A percentile compares a stretch with the other conserved stretches of the same genome.
Conservation (phyloP, 2,329 filamentous ascomycete genomes). For the Aureobasidium sp. region DNA sequence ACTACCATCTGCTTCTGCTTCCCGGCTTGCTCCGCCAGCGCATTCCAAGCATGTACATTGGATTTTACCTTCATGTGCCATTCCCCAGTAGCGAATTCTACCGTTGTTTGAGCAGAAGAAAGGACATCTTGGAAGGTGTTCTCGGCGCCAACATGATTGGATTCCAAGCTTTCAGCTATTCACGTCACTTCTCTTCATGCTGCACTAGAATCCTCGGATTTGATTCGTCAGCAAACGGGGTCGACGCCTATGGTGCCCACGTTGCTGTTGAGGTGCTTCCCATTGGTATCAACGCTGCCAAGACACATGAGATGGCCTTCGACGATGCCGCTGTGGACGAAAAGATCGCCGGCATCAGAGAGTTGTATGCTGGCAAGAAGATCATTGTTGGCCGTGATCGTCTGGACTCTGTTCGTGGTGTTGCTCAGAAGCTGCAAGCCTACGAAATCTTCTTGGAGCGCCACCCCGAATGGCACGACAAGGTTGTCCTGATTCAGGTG, state of each 20-base stretch:
- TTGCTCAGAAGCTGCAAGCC: constrained; percentile 91
- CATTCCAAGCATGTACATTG: constrained; percentile 82
- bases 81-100: constrained; percentile 97
- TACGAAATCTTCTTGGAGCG: constrained; percentile 87
- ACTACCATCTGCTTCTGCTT: constrained; percentile 86
- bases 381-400: constrained; percentile 92
- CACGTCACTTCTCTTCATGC: constrained; percentile 88
- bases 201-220: constrained; percentile 89
- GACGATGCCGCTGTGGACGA: constrained; percentile 62
- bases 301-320: constrained; percentile 70
- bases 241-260: constrained; percentile 81
- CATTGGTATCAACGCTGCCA: constrained; percentile 84
- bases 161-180: constrained; percentile 94
- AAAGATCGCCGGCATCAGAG: constrained; percentile 63
- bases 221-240: constrained; percentile 73
- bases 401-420: constrained; percentile 85
- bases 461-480: constrained; percentile 85
- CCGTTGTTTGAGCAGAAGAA: constrained; percentile 77
- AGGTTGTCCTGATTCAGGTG: constrained; percentile 90
- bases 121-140: constrained; percentile 83
- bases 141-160: constrained; percentile 88
- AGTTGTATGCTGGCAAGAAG: constrained; percentile 81
- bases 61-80: constrained; percentile 88
- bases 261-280: constrained; percentile 91
- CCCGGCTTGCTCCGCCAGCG: constrained; percentile 83